A percentile compares a stretch with the other conserved stretches of the same genome.
phyloP scores from a whole-genome alignment of 2,329 filamentous ascomycete species.

The Apiospora sp. region DNA sequence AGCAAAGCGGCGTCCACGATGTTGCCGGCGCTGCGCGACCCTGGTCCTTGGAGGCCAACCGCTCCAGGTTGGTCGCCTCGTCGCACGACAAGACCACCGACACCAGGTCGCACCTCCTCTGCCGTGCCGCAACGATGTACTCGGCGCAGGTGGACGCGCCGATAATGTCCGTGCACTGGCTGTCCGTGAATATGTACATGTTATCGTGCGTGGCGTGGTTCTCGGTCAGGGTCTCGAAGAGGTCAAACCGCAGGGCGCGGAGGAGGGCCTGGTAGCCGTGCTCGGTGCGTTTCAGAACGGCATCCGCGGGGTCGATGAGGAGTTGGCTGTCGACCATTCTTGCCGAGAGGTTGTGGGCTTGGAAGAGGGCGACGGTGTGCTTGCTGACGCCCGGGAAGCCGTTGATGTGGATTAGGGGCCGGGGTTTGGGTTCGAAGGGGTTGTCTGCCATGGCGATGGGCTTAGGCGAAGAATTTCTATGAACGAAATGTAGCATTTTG shows the following conservation, averaged over 20 bases:
- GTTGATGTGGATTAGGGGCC: slow-evolving; percentile 24
- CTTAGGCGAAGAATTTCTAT: neutral
- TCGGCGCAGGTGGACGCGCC: slow-evolving; percentile 25
- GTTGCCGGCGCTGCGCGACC: neutral
- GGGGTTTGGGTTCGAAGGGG: neutral
- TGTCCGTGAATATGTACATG: slow-evolving; percentile 29
- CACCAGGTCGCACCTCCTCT: neutral
- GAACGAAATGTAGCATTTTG: too few species aligned
- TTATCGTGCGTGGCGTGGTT: slow-evolving; percentile 6
- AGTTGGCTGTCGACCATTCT: slow-evolving; percentile 29
- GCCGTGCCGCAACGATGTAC: neutral
- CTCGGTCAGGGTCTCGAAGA: slow-evolving; percentile 22
- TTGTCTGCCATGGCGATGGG: neutral
- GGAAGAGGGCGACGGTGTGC: slow-evolving; percentile 23
- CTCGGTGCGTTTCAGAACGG: slow-evolving; percentile 24
- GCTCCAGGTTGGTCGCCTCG: neutral
- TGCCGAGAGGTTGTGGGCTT: neutral
- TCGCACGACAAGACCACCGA: slow-evolving; percentile 2
- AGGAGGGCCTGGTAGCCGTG: slow-evolving; percentile 27
- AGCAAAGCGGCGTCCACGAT: neutral
- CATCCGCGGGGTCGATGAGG: slow-evolving; percentile 27
- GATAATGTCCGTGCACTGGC: slow-evolving; percentile 25
- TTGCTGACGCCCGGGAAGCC: slow-evolving; percentile 29
- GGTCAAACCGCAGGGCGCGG: slow-evolving; percentile 23
- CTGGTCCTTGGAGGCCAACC: neutral